Evolutionary conservation across 306 rosid genomes (phyloP), one percentile per base, ranked within the genome.

Genomic region (Luffa aegyptiaca): DNA sequence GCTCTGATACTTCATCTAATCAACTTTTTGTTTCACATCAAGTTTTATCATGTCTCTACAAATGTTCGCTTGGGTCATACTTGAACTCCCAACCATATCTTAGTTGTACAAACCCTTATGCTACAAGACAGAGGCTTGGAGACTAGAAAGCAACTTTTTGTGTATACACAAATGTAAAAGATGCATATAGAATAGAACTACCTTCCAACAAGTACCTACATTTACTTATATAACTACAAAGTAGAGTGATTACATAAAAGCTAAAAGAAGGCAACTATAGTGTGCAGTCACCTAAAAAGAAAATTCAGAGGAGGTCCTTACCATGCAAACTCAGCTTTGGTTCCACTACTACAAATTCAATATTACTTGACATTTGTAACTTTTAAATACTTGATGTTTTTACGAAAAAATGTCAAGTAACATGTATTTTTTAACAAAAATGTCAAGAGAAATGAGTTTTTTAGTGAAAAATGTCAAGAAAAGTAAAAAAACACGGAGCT

Each of bases 281-380:
- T 58, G 72, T 6, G 73, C 20, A 77, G 53, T 26, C 49, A 59
- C 51, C 71, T 58, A 16, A 56, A 79, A 39, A 79, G 64, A 13
- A 21, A 13, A 48, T 36, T n/a, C 37, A 35, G 36, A 42, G 55
- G 12, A 39, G 75, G 44, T 11, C 42, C 87, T 86, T 88, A 94
- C 98, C 98, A 85, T 94, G 98, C 89, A 94, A 84, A 17, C 94
- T 91, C 87, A 94, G 82, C 84, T 94, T 94, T 86, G 92, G 88
- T 79, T 94, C 98, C n/a, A n/a, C n/a, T n/a, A n/a, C n/a, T n/a
- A n/a, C n/a, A n/a, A n/a, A n/a, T n/a, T n/a, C n/a, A n/a, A n/a
- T n/a, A n/a, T n/a, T n/a, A n/a, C n/a, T n/a, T n/a, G n/a, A n/a
- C n/a, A n/a, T n/a, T n/a, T n/a, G n/a, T n/a, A n/a, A n/a, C n/a